Conservation (phyloP, 2,329 filamentous ascomycete genomes). For the Beauveria sp. region DNA sequence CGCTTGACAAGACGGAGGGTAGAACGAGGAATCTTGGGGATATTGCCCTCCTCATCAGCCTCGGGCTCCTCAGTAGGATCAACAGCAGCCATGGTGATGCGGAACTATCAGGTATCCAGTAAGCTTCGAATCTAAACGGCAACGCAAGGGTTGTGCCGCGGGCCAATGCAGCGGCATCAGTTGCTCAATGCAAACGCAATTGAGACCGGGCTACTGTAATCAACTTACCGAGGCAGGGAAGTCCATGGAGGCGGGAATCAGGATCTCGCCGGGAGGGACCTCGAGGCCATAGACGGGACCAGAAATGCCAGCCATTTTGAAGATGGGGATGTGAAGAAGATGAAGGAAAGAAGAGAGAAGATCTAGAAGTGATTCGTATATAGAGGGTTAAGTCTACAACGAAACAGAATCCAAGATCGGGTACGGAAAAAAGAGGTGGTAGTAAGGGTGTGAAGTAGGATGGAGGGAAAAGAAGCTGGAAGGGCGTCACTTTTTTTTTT, state of each 20-base stretch:
- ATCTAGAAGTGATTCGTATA: background rate
- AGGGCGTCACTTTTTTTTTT: conserved; percentile 10
- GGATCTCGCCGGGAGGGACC: conserved; percentile 76
- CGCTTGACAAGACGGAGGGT: conserved; percentile 88
- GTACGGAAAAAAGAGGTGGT: background rate
- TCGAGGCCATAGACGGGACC: conserved; percentile 88
- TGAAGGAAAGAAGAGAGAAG: background rate
- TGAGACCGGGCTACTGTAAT: background rate
- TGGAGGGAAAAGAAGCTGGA: conserved; percentile 1
- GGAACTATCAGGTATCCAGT: conserved; percentile 55
- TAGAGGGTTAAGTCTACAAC: conserved; percentile 1
- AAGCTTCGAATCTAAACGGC: conserved; percentile 19
- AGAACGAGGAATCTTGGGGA: conserved; percentile 60
- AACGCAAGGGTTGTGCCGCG: background rate
- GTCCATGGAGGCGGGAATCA: conserved; percentile 71
- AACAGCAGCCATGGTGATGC: conserved; percentile 97
- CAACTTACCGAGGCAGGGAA: conserved; percentile 75
- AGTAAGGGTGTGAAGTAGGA: background rate
- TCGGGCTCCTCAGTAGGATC: conserved; percentile 75
- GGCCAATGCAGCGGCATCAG: background rate
- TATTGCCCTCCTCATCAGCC: conserved; percentile 53
- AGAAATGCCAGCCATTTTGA: conserved; percentile 49
- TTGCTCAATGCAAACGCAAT: background rate
- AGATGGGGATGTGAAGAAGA: conserved; percentile 10
- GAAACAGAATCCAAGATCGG: background rate